Evolutionary conservation across 2,329 filamentous ascomycete species (phyloP).

Genomic region (Cordyceps fumosorosea): DNA sequence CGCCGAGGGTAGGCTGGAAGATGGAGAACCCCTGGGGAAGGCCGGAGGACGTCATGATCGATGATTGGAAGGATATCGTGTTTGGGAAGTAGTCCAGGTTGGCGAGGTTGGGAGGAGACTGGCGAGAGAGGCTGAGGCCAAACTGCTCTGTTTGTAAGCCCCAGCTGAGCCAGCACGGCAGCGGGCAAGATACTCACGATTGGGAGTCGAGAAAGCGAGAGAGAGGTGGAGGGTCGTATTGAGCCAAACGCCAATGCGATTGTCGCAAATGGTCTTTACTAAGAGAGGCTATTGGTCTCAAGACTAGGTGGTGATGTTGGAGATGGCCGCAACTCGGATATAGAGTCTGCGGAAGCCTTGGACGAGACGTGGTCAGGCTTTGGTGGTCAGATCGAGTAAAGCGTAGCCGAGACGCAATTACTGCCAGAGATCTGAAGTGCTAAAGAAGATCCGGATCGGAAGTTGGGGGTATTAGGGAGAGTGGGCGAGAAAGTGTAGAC

Average conservation of each 20-base stretch:
- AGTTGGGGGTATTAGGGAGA: not conserved
- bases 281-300: not conserved
- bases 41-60: conserved; percentile 23
- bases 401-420: conserved; percentile 8
- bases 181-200: conserved; percentile 1
- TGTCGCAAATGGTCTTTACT: not conserved
- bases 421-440: not conserved
- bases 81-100: conserved; percentile 2
- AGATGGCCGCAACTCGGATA: not conserved
- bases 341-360: conserved; percentile 2
- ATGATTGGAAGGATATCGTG: not conserved
- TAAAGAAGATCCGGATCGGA: not conserved
- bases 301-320: not conserved
- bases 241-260: not conserved
- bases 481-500: not conserved
- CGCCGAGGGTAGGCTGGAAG: conserved; percentile 51
- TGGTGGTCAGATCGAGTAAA: conserved; percentile 8
- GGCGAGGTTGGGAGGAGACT: not conserved
- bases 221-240: not conserved
- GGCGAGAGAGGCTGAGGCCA: not conserved
- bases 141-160: conserved; percentile 11
- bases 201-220: not conserved
- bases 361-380: not conserved
- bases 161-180: not conserved
- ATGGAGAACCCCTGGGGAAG: conserved; percentile 49